Evolutionary conservation across 176 grass and related monocot species (phyloP).

Genomic region (Musa acuminata): DNA sequence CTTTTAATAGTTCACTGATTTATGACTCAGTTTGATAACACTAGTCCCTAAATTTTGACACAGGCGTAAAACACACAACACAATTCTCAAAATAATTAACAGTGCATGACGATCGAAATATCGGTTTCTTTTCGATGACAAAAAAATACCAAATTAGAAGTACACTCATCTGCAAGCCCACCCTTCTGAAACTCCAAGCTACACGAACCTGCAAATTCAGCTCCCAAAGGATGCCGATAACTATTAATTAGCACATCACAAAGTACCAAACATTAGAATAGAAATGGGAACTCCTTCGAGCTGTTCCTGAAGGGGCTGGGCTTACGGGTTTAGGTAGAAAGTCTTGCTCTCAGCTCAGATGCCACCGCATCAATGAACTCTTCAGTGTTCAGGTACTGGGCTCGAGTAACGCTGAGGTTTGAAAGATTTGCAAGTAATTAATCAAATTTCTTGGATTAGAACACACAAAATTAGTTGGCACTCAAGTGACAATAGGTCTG

Average conservation of each 20-base stretch:
- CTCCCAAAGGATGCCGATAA: neutral
- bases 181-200: no score
- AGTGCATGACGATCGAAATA: no score
- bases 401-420: neutral
- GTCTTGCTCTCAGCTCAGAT: conserved; percentile 5
- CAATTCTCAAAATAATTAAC: no score
- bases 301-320: neutral
- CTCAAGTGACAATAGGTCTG: neutral
- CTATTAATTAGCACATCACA: neutral
- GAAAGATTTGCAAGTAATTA: neutral
- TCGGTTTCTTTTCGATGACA: no score
- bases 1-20: no score
- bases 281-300: neutral
- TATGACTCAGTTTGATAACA: no score
- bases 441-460: neutral
- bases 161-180: no score
- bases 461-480: neutral
- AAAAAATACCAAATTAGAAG: no score
- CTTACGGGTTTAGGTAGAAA: neutral
- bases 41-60: no score
- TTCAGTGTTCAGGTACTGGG: neutral
- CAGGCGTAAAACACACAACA: no score
- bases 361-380: conserved; percentile 14
- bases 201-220: no score
- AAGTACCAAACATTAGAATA: neutral